Evolutionary conservation across 2,329 filamentous ascomycete genomes (phyloP), one percentile per base, ranked within the genome.

Genomic region (Sporothrix brasiliensis): DNA sequence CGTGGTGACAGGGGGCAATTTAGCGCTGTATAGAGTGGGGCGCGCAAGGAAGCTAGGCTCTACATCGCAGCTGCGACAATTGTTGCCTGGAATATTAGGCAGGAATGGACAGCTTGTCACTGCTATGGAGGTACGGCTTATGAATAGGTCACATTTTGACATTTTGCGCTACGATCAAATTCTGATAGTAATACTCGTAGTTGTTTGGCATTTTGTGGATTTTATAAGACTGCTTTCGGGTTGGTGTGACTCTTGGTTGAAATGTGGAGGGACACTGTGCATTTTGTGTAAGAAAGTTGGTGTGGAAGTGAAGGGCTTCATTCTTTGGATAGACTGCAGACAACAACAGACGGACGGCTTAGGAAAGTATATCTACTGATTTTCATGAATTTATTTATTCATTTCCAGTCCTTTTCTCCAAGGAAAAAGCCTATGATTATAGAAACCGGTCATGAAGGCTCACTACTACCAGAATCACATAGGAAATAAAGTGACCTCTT

Each of bases 11-110:
- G 39, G 56, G 7, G 56, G 56, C 19, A 41, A 21, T 54, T 24
- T 61, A 61, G 56, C 56, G n/a, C 56, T 44, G 56, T 61, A n/a
- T n/a, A 61, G 58, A 61, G 58, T 27, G 39, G 39, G 58, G 34
- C 16, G 56, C 47, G 56, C 4, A 16, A 6, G 11, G n/a, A 27
- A 34, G 56, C 56, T 21, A 41, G 39, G 41, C 41, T 56, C 27
- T 19, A 16, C 13, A 2, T 30, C 27, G 27, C 4, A 30, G 27
- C 27, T 30, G 4, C 27, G 27, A 9, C 2, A 56, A 13, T 47
- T 16, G 21, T 10, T 63, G 58, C 58, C 58, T 63, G 3, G 16
- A 27, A 47, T 47, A 3, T 63, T 27, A 47, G 58, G 58, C 58
- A 54, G 4, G 11, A 14, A 54, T 10, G 14, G 30, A 9, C 30